Evolutionary conservation across 2,329 filamentous ascomycete genomes (phyloP), one percentile per base, ranked within the genome.

Genomic region (Epichloe sibirici): DNA sequence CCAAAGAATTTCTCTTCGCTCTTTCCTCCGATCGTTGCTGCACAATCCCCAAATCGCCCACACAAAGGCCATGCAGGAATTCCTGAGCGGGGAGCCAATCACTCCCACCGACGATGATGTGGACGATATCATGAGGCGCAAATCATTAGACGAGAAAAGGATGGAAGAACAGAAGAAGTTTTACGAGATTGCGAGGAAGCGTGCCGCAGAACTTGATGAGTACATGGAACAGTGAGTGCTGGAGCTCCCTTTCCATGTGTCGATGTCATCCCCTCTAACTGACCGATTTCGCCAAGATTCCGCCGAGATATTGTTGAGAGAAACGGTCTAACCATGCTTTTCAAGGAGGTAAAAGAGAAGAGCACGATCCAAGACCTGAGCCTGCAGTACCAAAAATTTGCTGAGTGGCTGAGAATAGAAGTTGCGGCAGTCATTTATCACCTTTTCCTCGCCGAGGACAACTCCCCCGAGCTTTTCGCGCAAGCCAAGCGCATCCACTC

Each of bases 341-440:
- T 98, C 69, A 79, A 86, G 53, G 93, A 97, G 66, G 95, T 98
- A 67, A 87, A 86, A 62, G 84, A 90, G 52, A 97, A 97, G 72
- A 77, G 88, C 55, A 89, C 80, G 4, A 91, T 98, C 51, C 79
- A 82, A 57, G 89, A 96, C 59, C 77, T 98, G 51, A 95, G 88
- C 63, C 85, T 94, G 11, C 90, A 97, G 66, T 97, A 97, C 67
- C 88, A 93, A 63, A 98, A 97, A 66, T 97, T 98, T 65, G 91
- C 91, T 17, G 93, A 98, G 68, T 98, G 93, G 93, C 74, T 97
- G 49, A 85, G 93, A 40, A 98, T 98, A 63, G 93, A 98, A 71
- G 85, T 98, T 48, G 93, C 93, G 25, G 93, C 93, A 42, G 96
- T 93, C 23, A 82, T 97, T 54, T 98, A 98, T 65, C 93, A 98